These are phyloP conservation scores for Kluyveromyces marxianus DNA, from an alignment of 1,139 yeast species.

Conservation along the genomic window DNA sequence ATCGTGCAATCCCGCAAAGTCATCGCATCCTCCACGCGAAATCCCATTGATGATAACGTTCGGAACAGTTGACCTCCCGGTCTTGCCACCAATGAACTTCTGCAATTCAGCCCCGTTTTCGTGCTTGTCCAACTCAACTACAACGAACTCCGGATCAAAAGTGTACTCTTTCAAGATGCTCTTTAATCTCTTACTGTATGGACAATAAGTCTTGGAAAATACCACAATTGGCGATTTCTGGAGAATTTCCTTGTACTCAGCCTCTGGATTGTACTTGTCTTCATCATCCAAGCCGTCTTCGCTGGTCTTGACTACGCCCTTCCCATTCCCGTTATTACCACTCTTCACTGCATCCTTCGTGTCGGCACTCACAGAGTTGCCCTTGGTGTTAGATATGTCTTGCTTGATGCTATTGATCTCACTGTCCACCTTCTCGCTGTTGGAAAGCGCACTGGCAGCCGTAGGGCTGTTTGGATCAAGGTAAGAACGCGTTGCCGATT, in stretches of 20 bases:
- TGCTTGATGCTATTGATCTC: conserved; percentile 19
- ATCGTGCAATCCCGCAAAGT: conserved; percentile 54
- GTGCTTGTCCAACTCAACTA: conserved; percentile 81
- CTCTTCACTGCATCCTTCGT: conserved; percentile 5
- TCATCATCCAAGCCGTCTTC: conserved; percentile 6
- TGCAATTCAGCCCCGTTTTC: conserved; percentile 58
- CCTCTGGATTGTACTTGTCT: conserved; percentile 46
- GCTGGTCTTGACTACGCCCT: background rate
- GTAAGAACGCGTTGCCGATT: conserved; percentile 7
- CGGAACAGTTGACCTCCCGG: conserved; percentile 67
- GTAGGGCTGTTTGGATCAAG: background rate
- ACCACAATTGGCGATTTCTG: conserved; percentile 61
- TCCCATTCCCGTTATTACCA: conserved; percentile 2
- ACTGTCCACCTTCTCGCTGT: conserved; percentile 6
- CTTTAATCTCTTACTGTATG: conserved; percentile 68
- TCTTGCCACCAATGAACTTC: conserved; percentile 44
- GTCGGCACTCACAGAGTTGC: conserved; percentile 7
- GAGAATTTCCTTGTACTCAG: conserved; percentile 53
- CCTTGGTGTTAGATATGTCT: conserved; percentile 13
- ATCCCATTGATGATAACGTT: conserved; percentile 56
- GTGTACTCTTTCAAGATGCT: conserved; percentile 58
- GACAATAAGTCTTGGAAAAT: conserved; percentile 67
- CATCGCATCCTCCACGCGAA: conserved; percentile 77
- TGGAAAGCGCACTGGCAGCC: conserved; percentile 4
- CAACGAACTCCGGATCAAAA: conserved; percentile 61